Base-by-base conservation (phyloP, 108 stramenopile species). In the Cyclotella choctawhatcheeana region DNA sequence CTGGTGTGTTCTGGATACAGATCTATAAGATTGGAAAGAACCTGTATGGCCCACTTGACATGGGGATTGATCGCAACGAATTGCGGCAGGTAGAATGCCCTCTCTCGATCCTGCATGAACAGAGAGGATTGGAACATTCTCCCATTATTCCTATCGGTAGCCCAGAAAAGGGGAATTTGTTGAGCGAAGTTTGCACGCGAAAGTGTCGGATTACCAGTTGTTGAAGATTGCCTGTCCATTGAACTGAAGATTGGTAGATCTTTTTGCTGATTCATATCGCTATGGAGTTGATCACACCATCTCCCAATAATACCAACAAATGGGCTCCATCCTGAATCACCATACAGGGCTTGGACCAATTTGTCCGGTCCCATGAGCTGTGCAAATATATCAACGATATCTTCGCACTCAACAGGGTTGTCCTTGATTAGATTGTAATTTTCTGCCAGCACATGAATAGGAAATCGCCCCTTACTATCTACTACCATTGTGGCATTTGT, bases 11-110 rank as follows among this genome's bases (percentile, higher is more conserved):
- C 73, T 18, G 73, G 67, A 54, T 74, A 64, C 22, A 73, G 58
- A 52, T 81, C 73, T 35, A 81, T 74, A 3, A 81, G 54, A 18
- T 73, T 67, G 25, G 80, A 81, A 13, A 81, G 72, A 10, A 81
- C 47, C 17, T 53, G 64, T 17, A 81, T 69, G 20, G 72, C 67
- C 73, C 73, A 74, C 30, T 34, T 27, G 22, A 64, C 80, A 58
- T 74, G 68, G 48, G 65, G 45, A n/a, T 40, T 43, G 0, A 74
- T 60, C 12, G 27, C 50, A n/a, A 81, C 80, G 30, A 50, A 64
- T 21, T n/a, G 2, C 13, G 80, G 73, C 13, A 81, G 25, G 16
- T 26, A 69, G 20, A 69, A 59, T 17, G 66, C 53, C 47, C 69
- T 81, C 12, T 64, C 30, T 25, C 68, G 35, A 60, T 53, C 51